Base-by-base conservation (phyloP, 139 green algal genomes). In the Gonium pectorale region DNA sequence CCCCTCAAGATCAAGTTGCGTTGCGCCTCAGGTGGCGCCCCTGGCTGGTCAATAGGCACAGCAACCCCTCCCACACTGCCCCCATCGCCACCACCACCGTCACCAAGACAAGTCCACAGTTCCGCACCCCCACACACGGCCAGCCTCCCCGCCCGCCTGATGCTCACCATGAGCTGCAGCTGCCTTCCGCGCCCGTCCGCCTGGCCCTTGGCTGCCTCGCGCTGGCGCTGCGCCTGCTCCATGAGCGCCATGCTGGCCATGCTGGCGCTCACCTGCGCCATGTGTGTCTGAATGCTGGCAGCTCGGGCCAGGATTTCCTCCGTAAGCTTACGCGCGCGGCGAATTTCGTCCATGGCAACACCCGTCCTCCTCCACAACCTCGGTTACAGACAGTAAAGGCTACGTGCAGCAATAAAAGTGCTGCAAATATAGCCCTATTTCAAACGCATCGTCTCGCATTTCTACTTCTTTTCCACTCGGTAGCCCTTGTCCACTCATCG, bases 241-340 rank as follows among this genome's bases (percentile, higher is more conserved):
- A 87, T 82, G 15, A 80, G 51, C 15, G 74, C 64, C 51, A 88
- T 88, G 83, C 70, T 83, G 37, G 83, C 83, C 73, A 88, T 88
- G 51, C 64, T 71, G 37, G 37, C 15, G 15, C 37, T 31, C 35
- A 88, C 83, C 66, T 64, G 37, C 2, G 29, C 15, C 83, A 88
- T 88, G 52, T 68, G 44, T 0, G 37, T 63, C 66, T 84, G 63
- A 44, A 88, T 88, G 51, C 49, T 80, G 3, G 64, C 83, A 29
- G 83, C 83, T 38, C 83, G 51, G 17, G 38, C 49, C 1, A 88
- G 67, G 38, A 88, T 88, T 49, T 88, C 73, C 64, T 83, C 72
- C 38, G 49, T 84, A 3, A 88, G 74, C 64, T 52, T 71, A n/a
- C 41, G 41, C 5, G 64, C 54, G 3, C 73, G 64, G 24, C 80